These are phyloP conservation scores for Metschnikowia vanudenii DNA, from an alignment of 805 yeast species.

Conservation along the genomic window DNA sequence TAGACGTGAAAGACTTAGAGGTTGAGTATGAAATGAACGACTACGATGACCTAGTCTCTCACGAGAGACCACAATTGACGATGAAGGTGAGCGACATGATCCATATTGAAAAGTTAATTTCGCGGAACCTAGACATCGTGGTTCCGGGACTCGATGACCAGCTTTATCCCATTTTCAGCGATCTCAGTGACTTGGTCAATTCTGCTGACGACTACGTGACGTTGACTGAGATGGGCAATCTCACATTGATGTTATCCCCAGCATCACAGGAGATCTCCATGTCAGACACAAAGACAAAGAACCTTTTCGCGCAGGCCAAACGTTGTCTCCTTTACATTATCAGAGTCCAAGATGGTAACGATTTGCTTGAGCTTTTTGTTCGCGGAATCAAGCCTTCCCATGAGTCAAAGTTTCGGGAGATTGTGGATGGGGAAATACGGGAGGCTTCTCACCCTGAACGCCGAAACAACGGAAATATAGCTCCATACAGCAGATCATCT, in stretches of 20 bases:
- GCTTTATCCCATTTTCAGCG: conserved; percentile 42
- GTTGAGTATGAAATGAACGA: conserved; percentile 57
- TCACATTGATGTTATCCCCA: conserved; percentile 59
- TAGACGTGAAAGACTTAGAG: conserved; percentile 58
- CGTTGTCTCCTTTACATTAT: conserved; percentile 79
- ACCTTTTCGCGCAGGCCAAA: conserved; percentile 73
- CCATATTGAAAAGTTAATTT: conserved; percentile 44
- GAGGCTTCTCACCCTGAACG: conserved; percentile 27
- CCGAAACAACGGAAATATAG: conserved; percentile 34
- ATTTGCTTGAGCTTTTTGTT: conserved; percentile 65
- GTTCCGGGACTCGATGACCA: conserved; percentile 57
- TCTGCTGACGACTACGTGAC: conserved; percentile 43
- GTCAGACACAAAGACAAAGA: conserved; percentile 55
- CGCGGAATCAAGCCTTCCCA: conserved; percentile 66
- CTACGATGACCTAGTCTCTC: conserved; percentile 62
- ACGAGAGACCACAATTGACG: conserved; percentile 45
- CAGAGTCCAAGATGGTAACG: conserved; percentile 72
- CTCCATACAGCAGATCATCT: conserved; percentile 45
- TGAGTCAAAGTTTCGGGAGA: conserved; percentile 59
- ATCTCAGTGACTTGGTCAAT: conserved; percentile 39
- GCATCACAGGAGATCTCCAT: conserved; percentile 44
- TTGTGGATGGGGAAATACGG: conserved; percentile 47
- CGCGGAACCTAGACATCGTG: conserved; percentile 39
- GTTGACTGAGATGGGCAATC: conserved; percentile 49
- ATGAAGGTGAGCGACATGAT: conserved; percentile 48